Evolutionary conservation across 2,329 filamentous ascomycete genomes (phyloP).

Genomic region (Aureobasidium sp.): DNA sequence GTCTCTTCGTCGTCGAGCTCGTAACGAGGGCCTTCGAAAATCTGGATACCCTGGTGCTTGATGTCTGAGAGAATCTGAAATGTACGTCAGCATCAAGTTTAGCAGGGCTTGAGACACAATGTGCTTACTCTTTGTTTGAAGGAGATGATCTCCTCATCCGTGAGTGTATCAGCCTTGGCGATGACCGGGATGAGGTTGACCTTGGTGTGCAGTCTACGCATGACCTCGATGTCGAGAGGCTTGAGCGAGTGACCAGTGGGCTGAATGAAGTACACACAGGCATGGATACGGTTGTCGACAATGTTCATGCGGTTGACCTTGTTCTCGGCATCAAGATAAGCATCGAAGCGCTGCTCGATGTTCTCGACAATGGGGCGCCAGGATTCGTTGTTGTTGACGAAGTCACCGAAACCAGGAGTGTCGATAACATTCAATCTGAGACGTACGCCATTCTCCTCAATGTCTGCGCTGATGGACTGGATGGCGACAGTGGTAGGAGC

Average conservation of each 20-base stretch:
- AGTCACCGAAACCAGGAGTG: constrained; percentile 96
- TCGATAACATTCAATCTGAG: constrained; percentile 95
- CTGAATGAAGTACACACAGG: constrained; percentile 99
- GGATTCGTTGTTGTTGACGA: constrained; percentile 99
- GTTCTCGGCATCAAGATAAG: constrained; percentile 98
- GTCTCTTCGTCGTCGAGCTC: constrained; percentile 99
- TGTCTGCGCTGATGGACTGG: constrained; percentile 51
- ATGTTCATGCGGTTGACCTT: constrained; percentile 99
- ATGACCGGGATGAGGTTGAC: constrained; percentile 99
- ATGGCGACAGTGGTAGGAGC: constrained; percentile 72
- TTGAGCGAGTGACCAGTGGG: constrained; percentile 97
- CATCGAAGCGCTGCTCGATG: constrained; percentile 98
- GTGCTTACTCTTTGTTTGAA: constrained; percentile 91
- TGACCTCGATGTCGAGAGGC: constrained; percentile 97
- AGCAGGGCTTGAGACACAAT: neutral
- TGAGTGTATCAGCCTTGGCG: constrained; percentile 96
- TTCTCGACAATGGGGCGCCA: constrained; percentile 99
- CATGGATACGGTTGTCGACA: constrained; percentile 97
- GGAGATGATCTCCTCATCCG: constrained; percentile 85
- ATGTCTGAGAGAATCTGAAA: constrained; percentile 89
- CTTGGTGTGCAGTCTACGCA: constrained; percentile 99
- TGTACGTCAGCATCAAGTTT: neutral
- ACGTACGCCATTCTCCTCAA: constrained; percentile 96
- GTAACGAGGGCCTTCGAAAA: constrained; percentile 97
- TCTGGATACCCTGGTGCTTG: constrained; percentile 93